Conservation (phyloP, 306 rosid genomes). For the Acacia acuminata region DNA sequence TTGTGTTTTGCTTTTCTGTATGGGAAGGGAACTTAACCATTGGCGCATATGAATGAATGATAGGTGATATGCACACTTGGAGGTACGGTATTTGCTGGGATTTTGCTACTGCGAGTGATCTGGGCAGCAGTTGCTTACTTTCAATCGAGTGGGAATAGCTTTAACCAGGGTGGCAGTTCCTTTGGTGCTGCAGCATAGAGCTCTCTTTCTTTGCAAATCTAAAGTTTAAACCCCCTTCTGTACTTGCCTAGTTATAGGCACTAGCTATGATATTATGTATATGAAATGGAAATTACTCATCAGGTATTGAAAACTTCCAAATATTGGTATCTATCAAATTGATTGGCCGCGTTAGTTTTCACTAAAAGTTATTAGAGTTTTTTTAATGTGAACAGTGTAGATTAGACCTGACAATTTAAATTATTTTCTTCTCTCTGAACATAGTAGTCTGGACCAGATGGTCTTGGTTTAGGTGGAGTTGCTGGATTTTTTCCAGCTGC, state of each 20-base stretch:
- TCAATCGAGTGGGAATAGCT: slow-evolving; percentile 57
- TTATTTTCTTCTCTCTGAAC: slow-evolving; percentile 45
- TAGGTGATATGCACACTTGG: slow-evolving; percentile 75
- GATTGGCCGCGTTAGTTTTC: not conserved
- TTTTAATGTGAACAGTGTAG: too few relatives aligned
- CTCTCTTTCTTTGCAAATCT: not conserved
- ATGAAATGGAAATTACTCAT: slow-evolving; percentile 11
- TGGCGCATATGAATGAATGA: slow-evolving; percentile 20
- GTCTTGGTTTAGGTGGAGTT: slow-evolving; percentile 77
- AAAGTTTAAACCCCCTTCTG: not conserved
- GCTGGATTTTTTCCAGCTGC: slow-evolving; percentile 76
- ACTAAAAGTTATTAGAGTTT: not conserved
- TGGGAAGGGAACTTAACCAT: slow-evolving; percentile 7
- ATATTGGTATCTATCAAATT: not conserved
- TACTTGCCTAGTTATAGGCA: not conserved
- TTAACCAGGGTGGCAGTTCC: slow-evolving; percentile 56
- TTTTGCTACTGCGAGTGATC: slow-evolving; percentile 60
- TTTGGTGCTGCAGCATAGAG: slow-evolving; percentile 52
- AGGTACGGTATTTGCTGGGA: slow-evolving; percentile 62
- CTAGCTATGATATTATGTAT: not conserved
- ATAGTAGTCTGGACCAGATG: slow-evolving; percentile 69
- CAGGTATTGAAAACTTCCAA: not conserved
- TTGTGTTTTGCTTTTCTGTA: not conserved
- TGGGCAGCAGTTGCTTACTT: slow-evolving; percentile 66
- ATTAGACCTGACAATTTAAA: too few relatives aligned